These are phyloP conservation scores for Dothidotthia symphoricarpi DNA, from an alignment of 2,329 filamentous ascomycete species.

Conservation along the genomic window DNA sequence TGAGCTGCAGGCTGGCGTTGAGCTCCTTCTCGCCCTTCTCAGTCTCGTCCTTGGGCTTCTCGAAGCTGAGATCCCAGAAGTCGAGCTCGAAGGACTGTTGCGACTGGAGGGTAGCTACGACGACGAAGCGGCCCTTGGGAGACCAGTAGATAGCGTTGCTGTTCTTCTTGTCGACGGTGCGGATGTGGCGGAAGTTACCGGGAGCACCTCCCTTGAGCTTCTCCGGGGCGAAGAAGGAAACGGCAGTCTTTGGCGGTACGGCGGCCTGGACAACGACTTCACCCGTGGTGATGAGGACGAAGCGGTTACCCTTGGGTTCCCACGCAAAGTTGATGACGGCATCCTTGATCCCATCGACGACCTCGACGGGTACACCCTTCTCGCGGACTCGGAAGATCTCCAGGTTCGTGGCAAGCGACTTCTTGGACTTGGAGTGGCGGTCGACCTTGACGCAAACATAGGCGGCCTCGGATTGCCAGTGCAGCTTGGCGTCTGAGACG, in stretches of 20 bases:
- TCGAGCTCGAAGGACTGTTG: conserved; percentile 93
- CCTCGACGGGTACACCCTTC: conserved; percentile 97
- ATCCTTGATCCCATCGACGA: conserved; percentile 96
- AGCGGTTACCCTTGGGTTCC: conserved; percentile 97
- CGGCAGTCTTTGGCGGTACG: conserved; percentile 88
- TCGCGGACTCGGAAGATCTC: conserved; percentile 98
- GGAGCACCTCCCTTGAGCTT: conserved; percentile 78
- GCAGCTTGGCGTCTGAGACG: conserved; percentile 93
- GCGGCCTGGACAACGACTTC: conserved; percentile 76
- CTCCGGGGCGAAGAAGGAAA: conserved; percentile 95
- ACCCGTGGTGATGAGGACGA: conserved; percentile 92
- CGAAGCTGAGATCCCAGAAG: conserved; percentile 97
- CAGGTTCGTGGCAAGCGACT: conserved; percentile 92
- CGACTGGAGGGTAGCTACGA: conserved; percentile 89
- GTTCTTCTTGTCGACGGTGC: conserved; percentile 97
- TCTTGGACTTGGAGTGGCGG: conserved; percentile 98
- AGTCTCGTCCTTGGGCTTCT: conserved; percentile 74
- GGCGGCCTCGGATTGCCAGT: conserved; percentile 94
- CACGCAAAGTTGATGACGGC: conserved; percentile 99
- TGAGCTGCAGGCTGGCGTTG: conserved; percentile 89
- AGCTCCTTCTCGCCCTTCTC: conserved; percentile 90
- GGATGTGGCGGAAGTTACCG: conserved; percentile 95
- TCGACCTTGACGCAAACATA: conserved; percentile 99
- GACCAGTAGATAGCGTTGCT: conserved; percentile 99
- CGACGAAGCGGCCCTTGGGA: conserved; percentile 89